Conservation (phyloP, 2,329 filamentous ascomycete species). For the Thermothelomyces thermophilus region DNA sequence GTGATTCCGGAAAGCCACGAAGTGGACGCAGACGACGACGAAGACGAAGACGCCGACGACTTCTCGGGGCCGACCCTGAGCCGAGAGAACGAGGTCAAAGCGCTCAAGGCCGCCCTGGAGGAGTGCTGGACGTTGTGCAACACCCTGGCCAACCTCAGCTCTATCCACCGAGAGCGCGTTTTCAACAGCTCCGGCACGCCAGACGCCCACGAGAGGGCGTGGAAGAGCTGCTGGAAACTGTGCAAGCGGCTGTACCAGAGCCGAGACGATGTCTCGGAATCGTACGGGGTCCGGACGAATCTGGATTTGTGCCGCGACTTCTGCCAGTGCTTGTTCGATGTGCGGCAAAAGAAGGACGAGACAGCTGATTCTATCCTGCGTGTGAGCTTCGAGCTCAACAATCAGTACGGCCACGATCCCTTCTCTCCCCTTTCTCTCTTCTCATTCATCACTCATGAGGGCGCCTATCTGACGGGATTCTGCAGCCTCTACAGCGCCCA, state of each 20-base stretch:
- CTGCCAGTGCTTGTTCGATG: slow-evolving; percentile 84
- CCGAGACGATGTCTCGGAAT: slow-evolving; percentile 61
- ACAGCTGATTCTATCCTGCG: slow-evolving; percentile 77
- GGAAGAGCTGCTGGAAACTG: slow-evolving; percentile 90
- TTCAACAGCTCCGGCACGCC: slow-evolving; percentile 69
- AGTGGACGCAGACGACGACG: slow-evolving; percentile 42
- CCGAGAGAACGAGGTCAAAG: slow-evolving; percentile 55
- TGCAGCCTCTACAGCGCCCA: slow-evolving; percentile 78
- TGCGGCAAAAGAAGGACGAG: slow-evolving; percentile 71
- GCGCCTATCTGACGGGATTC: slow-evolving; percentile 23
- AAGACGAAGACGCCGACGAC: slow-evolving; percentile 46
- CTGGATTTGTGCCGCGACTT: slow-evolving; percentile 87
- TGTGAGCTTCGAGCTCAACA: slow-evolving; percentile 92
- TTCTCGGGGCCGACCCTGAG: slow-evolving; percentile 36
- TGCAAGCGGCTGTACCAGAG: slow-evolving; percentile 85
- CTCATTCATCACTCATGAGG: not conserved
- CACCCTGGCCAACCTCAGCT: slow-evolving; percentile 77
- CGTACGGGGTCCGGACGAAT: slow-evolving; percentile 64
- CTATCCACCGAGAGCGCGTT: slow-evolving; percentile 71
- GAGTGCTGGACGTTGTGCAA: slow-evolving; percentile 96
- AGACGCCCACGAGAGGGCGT: slow-evolving; percentile 77
- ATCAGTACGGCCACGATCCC: slow-evolving; percentile 53
- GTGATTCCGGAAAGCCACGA: slow-evolving; percentile 47
- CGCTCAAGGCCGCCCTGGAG: slow-evolving; percentile 68
- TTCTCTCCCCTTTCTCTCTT: slow-evolving; percentile 1